Base-by-base conservation (phyloP, 1,284 basidiomycete genomes). In the Rhodotorula sp. region DNA sequence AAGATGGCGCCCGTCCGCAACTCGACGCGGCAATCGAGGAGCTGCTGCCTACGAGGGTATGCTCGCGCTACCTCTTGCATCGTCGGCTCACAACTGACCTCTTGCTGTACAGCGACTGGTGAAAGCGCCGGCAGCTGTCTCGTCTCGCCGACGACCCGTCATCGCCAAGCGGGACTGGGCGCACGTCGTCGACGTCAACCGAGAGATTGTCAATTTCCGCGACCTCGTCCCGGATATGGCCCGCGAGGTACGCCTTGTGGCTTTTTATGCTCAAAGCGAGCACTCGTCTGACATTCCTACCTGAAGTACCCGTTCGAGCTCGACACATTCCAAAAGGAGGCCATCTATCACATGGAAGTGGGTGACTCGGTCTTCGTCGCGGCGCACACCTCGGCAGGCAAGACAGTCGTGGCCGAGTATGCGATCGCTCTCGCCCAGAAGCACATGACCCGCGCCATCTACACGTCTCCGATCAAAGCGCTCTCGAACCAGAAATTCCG, bases 401-500 rank as follows among this genome's bases (percentile, higher is more conserved):
- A 99, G 82, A 99, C 96, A 0, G 96, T 99, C 8, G 96, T 99
- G 2, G 95, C 96, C 2, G 96, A 99, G 80, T 99, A 99, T 80
- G 96, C 96, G 6, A 98, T 99, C 75, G 91, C 95, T 5, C 85
- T 99, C 1, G 95, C 96, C 5, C 89, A 89, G 69, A 95, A 95
- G 80, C 96, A 99, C 82, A 97, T 99, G 95, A 99, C 96, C 29
- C 87, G 95, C 71, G 94, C 95, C 7, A 98, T 99, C 77, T 99
- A 99, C 80, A 99, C 96, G 0, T 96, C 94, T 2, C 96, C 96
- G 0, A 99, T 99, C 82, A 99, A 99, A 79, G 96, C 96, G 0
- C 84, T 99, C 8, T 98, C 95, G 10, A 99, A 99, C 80, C 96
- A 99, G 79, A 99, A 99, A 81, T 99, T 96, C 81, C 87, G 96